Evolutionary conservation across 2,329 filamentous ascomycete genomes (phyloP).

Genomic region (Aspergillus aculeatus): DNA sequence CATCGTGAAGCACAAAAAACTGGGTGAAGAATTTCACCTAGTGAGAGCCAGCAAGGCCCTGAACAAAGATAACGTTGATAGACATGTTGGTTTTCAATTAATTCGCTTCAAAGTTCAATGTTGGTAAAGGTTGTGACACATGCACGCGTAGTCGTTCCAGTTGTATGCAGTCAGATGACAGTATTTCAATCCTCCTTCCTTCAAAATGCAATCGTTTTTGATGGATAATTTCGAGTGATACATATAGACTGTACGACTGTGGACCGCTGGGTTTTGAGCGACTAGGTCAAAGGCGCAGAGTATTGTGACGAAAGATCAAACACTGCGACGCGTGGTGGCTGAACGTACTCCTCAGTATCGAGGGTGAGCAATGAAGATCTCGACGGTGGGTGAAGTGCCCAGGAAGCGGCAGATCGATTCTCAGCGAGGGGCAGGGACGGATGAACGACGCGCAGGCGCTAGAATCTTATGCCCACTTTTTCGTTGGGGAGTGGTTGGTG

Average conservation of each 20-base stretch:
- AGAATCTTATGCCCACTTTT: slow-evolving; percentile 20
- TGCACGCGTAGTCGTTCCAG: slow-evolving; percentile 9
- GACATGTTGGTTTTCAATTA: slow-evolving; percentile 25
- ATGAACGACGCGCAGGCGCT: slow-evolving; percentile 10
- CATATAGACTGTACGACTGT: slow-evolving; percentile 24
- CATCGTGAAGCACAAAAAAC: slow-evolving; percentile 31
- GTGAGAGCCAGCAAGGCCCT: slow-evolving; percentile 29
- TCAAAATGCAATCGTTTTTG: slow-evolving; percentile 8
- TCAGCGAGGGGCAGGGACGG: slow-evolving; percentile 3
- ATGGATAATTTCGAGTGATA: slow-evolving; percentile 18
- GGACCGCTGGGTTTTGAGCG: background rate
- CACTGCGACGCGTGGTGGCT: slow-evolving; percentile 15
- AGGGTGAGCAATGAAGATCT: background rate
- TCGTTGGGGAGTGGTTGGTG: slow-evolving; percentile 16
- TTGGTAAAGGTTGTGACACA: slow-evolving; percentile 5
- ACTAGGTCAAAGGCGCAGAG: background rate
- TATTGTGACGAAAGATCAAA: slow-evolving; percentile 7
- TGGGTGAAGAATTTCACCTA: slow-evolving; percentile 25
- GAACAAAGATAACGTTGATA: slow-evolving; percentile 21
- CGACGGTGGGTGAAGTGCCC: background rate
- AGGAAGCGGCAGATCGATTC: background rate
- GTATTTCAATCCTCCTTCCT: slow-evolving; percentile 8
- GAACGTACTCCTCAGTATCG: background rate
- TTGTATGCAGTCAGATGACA: background rate
- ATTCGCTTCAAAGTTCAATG: slow-evolving; percentile 15